Conservation (phyloP, 2,329 filamentous ascomycete genomes). For the Epichloe amarillans region DNA sequence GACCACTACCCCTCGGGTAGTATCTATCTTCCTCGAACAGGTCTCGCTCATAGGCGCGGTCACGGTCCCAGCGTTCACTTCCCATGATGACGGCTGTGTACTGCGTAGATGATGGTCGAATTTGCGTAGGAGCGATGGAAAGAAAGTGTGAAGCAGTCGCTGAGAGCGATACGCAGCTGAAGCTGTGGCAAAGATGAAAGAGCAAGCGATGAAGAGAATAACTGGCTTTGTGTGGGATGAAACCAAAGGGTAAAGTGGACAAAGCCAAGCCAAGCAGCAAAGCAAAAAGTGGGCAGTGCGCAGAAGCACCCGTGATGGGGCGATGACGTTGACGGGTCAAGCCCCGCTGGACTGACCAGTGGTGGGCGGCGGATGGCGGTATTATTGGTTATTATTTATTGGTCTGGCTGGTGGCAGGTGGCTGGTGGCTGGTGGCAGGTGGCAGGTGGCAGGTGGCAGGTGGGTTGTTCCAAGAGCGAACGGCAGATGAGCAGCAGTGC, state of each 20-base stretch:
- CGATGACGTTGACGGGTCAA: slow-evolving; percentile 7
- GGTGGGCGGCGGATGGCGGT: not conserved
- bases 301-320: not conserved
- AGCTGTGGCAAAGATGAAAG: not conserved
- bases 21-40: slow-evolving; percentile 39
- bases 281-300: not conserved
- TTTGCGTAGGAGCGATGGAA: not conserved
- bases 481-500: not conserved
- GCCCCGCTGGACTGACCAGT: slow-evolving; percentile 1
- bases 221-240: not conserved
- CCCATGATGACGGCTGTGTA: slow-evolving; percentile 11
- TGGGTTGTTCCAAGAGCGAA: slow-evolving; percentile 1
- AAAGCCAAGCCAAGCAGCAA: not conserved
- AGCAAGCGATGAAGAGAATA: not conserved
- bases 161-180: too few species aligned
- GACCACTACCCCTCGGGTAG: slow-evolving; percentile 21
- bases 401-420: not conserved
- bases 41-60: slow-evolving; percentile 32
- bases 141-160: not conserved
- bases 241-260: not conserved
- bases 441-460: not conserved
- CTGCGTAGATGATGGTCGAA: not conserved
- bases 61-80: slow-evolving; percentile 38
- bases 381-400: too few species aligned
- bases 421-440: not conserved